Base-by-base conservation (phyloP, 2,329 filamentous ascomycete genomes). In the Pestalotiopsis sp. region DNA sequence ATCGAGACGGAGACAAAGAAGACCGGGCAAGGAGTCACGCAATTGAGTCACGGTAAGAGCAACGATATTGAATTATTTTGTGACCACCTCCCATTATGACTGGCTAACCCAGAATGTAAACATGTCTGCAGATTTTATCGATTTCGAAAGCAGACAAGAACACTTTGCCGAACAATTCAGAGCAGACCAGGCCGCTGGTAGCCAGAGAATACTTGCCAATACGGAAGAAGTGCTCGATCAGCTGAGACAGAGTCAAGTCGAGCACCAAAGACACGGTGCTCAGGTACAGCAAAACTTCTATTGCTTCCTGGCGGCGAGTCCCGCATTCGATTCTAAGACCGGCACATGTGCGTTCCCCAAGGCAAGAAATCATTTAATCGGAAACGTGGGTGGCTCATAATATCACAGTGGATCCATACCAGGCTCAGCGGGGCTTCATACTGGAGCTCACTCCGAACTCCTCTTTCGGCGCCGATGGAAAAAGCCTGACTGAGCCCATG, bases 281-380 rank as follows among this genome's bases (percentile, higher is more conserved):
- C 14, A 66, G 26, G 55, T 71, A 17, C 39, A 58, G 13, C 69
- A 71, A n/a, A 13, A 48, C 24, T 52, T 71, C 24, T 71, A 71
- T 40, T 55, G 39, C 14, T 66, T 71, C 26, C 39, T 67, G 13
- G 62, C 68, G 20, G 63, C 68, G 9, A 67, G 61, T 9, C 67
- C 70, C 0, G 66, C 39, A 4, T 66, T 71, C 59, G 63, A 69
- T n/a, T 40, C 63, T 13, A 68, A 68, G 35, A 67, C 66, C 1
- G 69, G 70, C n/a, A 65, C 65, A 26, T 20, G 70, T 70, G 61
- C 66, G 68, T 64, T 17, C 22, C 35, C 22, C 2, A 3, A 5
- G 24, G 24, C 24, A 24, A 24, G 24, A 24, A 39, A 30, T 40
- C 48, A 66, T 17, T 4, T 9, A 10, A 17, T 7, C 7, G 44